These are phyloP conservation scores for Eucalyptus caleyi DNA, from an alignment of 345 rosid species.

Conservation along the genomic window DNA sequence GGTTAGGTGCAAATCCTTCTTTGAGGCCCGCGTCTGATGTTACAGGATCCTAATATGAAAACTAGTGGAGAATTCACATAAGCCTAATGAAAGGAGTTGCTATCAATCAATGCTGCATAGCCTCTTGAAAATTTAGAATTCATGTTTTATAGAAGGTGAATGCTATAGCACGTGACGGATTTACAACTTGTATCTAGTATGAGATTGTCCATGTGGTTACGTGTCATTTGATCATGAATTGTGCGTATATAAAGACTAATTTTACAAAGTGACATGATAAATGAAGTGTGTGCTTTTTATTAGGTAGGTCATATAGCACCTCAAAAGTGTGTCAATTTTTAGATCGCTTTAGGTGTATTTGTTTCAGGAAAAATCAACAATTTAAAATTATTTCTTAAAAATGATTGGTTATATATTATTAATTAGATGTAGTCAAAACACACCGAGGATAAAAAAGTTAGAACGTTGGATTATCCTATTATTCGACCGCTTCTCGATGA, in stretches of 20 bases:
- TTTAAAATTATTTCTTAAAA: background rate
- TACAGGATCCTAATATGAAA: no score
- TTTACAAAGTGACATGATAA: background rate
- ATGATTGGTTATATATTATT: background rate
- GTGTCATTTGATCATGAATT: background rate
- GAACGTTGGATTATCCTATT: background rate
- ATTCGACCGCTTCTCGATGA: background rate
- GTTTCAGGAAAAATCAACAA: background rate
- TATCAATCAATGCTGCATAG: background rate
- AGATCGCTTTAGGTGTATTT: background rate
- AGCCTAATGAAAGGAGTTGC: background rate
- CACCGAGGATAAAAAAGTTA: accelerated
- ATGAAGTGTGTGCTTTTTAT: background rate
- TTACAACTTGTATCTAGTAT: background rate
- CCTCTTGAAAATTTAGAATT: no score
- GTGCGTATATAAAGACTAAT: background rate
- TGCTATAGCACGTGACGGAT: background rate
- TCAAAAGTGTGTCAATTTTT: background rate
- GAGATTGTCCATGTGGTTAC: background rate
- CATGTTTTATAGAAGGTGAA: no score
- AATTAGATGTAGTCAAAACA: no score
- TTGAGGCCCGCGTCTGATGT: no score
- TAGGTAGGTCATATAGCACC: background rate
- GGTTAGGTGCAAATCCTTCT: no score
- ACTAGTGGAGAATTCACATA: no score